Evolutionary conservation across 768 basidiomycete genomes (phyloP).

Genomic region (Nevesoporus exiguus): DNA sequence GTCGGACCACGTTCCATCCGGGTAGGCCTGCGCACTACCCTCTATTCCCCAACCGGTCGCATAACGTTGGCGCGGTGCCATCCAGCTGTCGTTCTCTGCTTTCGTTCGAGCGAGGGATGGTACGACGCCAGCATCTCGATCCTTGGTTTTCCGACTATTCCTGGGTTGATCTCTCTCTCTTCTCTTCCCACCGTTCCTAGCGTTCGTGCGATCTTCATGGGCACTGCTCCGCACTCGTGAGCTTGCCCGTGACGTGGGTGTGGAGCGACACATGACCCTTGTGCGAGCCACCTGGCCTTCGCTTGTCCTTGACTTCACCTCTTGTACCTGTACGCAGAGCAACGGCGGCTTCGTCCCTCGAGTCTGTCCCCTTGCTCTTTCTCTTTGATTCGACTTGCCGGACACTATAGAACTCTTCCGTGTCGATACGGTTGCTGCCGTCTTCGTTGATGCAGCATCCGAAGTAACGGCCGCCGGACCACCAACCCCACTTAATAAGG

Average conservation of each 20-base stretch:
- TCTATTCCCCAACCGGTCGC: slow-evolving; percentile 32
- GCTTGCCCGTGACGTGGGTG: slow-evolving; percentile 59
- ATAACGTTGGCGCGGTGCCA: slow-evolving; percentile 33
- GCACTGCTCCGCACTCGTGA: slow-evolving; percentile 37
- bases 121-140: slow-evolving; percentile 38
- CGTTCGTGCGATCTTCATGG: slow-evolving; percentile 20
- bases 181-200: slow-evolving; percentile 25
- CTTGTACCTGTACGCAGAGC: slow-evolving; percentile 34
- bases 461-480: slow-evolving; percentile 34
- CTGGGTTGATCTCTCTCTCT: slow-evolving; percentile 14
- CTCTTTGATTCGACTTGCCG: slow-evolving; percentile 25
- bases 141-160: slow-evolving; percentile 26
- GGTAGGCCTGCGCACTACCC: slow-evolving; percentile 12
- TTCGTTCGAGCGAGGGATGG: slow-evolving; percentile 61
- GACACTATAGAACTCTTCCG: slow-evolving; percentile 24
- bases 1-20: slow-evolving; percentile 16
- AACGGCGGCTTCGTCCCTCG: slow-evolving; percentile 29
- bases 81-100: slow-evolving; percentile 58
- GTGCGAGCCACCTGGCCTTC: slow-evolving; percentile 45
- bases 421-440: slow-evolving; percentile 20
- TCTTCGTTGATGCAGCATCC: slow-evolving; percentile 22
- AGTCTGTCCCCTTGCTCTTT: slow-evolving; percentile 11
- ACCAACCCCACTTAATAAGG: slow-evolving; percentile 52
- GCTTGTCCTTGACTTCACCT: slow-evolving; percentile 25
- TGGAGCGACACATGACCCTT: slow-evolving; percentile 64